These are phyloP conservation scores for Gossypium thurberi DNA, from an alignment of 345 rosid genomes.

Conservation along the genomic window DNA sequence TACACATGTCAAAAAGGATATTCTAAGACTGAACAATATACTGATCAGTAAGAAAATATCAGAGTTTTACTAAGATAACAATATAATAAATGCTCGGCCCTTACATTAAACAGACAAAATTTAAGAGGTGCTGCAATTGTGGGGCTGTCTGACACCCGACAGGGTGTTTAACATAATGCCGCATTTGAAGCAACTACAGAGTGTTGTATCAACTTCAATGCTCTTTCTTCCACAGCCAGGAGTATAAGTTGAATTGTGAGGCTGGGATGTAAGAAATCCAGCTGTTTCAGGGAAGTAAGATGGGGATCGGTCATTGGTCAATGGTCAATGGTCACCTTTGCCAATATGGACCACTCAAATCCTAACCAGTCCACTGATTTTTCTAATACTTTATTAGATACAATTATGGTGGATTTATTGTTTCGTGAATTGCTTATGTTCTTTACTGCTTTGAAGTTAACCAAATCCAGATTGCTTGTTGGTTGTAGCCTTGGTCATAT, in stretches of 20 bases:
- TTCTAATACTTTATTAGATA: background rate
- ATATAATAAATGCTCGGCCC: background rate
- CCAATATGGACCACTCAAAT: conserved; percentile 4
- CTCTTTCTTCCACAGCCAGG: background rate
- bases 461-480: background rate
- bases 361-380: background rate
- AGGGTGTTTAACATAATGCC: background rate
- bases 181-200: background rate
- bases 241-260: background rate
- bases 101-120: background rate
- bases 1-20: background rate
- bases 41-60: background rate
- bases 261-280: background rate
- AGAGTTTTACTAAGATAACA: background rate
- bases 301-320: background rate
- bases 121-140: background rate
- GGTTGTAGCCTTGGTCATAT: background rate
- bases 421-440: background rate
- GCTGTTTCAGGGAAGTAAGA: background rate
- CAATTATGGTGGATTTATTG: background rate
- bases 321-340: background rate
- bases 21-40: background rate
- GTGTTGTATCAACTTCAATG: background rate
- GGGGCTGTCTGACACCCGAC: background rate
- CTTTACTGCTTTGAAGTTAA: background rate